Base-by-base conservation (phyloP, 345 rosid species). In the Viola odorata region DNA sequence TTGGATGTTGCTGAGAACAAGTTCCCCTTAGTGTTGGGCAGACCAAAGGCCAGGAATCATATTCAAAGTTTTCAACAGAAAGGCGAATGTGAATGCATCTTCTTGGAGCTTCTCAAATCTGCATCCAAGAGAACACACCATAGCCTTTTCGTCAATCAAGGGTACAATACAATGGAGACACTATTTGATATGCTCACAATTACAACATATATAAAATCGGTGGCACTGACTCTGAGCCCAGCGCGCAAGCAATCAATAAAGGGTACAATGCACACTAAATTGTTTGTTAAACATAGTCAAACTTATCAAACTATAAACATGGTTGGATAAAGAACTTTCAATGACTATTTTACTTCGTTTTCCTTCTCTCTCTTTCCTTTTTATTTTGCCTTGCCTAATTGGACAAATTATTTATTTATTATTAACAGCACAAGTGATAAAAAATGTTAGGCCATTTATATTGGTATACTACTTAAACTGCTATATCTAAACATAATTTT, bases 101-200 rank as follows among this genome's bases (percentile, higher is more conserved):
- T 87, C 97, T 62, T 76, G 81, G 56, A 94, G 99, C 85, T 77
- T 90, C 86, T 90, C 96, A 66, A 94, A 94, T 78, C 97, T 94
- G 86, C 82, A 78, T 16, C 37, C 15, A 53, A 15, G 7, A 48
- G 10, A 55, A 12, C 10, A n/a, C 4, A 23, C 12, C 39, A 45
- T 3, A 45, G 12, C 38, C 36, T 23, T 32, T 0, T 4, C 41
- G 10, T 57, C 12, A 10, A 39, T 8, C 11, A 8, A 40, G 5
- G 16, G 60, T 12, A 7, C 15, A 14, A 40, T 8, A 14, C 40
- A 9, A 41, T 16, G 10, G 9, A 23, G 36, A 52, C 8, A 23
- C 9, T 7, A 17, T 17, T 1, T 51, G 14, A 8, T 42, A 45
- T 8, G 12, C 8, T 8, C 50, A 4, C 50, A 8, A 45, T 45